Percentiles rank a stretch among this genome's conserved stretches.
phyloP scores from a whole-genome alignment of 1,284 basidiomycete species.

The Sporisorium sorghi region DNA sequence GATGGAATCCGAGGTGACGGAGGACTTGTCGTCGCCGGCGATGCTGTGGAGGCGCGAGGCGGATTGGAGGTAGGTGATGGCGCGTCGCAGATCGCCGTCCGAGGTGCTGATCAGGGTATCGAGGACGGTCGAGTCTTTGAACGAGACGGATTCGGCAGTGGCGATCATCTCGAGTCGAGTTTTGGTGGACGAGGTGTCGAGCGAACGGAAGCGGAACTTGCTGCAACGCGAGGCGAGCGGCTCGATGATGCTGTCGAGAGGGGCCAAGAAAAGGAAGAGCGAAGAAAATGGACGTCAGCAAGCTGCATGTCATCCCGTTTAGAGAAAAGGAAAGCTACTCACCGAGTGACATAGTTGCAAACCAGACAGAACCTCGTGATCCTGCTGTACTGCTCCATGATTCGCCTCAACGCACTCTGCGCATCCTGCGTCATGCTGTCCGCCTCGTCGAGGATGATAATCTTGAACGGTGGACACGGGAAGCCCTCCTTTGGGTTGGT shows the following conservation, averaged over 20 bases:
- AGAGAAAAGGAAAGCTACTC: neutral
- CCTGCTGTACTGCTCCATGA: conserved; percentile 97
- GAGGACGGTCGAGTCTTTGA: conserved; percentile 69
- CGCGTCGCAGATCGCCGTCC: conserved; percentile 91
- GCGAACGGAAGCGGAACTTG: conserved; percentile 96
- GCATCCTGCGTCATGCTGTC: conserved; percentile 99
- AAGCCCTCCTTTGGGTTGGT: conserved; percentile 72
- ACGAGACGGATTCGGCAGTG: conserved; percentile 72
- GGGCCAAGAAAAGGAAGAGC: neutral
- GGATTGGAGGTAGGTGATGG: conserved; percentile 98
- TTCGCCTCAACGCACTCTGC: conserved; percentile 91
- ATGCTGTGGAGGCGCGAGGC: conserved; percentile 79
- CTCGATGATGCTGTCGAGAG: conserved; percentile 80
- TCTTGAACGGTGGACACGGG: conserved; percentile 98
- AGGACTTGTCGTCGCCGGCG: conserved; percentile 28
- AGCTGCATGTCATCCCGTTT: neutral
- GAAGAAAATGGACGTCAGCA: neutral
- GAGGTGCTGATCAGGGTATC: conserved; percentile 82
- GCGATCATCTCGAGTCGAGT: conserved; percentile 85
- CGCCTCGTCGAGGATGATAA: conserved; percentile 98
- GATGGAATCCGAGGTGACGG: conserved; percentile 72
- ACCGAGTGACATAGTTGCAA: conserved; percentile 97
- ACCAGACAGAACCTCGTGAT: conserved; percentile 98
- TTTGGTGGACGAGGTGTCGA: conserved; percentile 82
- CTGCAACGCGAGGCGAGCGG: conserved; percentile 98